Evolutionary conservation across 169 alveolate species (phyloP).

Genomic region (Amoebophrya sp.): DNA sequence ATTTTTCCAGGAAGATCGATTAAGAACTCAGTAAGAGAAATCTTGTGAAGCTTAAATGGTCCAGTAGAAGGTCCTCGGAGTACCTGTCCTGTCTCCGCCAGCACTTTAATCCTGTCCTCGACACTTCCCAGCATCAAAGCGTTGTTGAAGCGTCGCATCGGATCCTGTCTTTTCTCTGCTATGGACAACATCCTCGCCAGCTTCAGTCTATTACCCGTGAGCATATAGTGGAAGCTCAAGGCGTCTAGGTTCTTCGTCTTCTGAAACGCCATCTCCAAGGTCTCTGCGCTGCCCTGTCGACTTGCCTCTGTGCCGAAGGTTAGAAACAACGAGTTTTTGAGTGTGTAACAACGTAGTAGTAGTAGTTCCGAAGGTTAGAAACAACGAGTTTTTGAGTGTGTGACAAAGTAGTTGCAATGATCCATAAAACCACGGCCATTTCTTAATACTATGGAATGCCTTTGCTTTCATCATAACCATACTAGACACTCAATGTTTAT

Average conservation of each 20-base stretch:
- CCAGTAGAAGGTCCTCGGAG: constrained; percentile 36
- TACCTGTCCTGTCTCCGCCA: constrained; percentile 77
- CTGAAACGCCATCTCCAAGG: constrained; percentile 77
- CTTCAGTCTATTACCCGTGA: constrained; percentile 68
- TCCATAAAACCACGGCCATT: no score
- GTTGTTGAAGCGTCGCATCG: constrained; percentile 69
- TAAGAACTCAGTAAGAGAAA: neutral
- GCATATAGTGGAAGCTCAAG: constrained; percentile 69
- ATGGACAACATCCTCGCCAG: constrained; percentile 68
- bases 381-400: no score
- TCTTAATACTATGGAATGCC: no score
- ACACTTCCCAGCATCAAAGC: constrained; percentile 73
- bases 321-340: no score
- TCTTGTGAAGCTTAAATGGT: neutral
- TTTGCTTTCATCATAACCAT: no score
- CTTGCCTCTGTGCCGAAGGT: constrained; percentile 59
- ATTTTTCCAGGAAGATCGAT: neutral
- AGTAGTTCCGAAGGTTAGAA: no score
- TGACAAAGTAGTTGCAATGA: no score
- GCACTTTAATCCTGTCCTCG: constrained; percentile 72
- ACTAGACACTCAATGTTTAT: no score
- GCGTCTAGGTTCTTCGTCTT: constrained; percentile 72
- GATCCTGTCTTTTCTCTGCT: constrained; percentile 68
- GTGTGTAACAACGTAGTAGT: no score
- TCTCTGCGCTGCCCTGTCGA: constrained; percentile 72